These are phyloP conservation scores for Glaciozyma martinii DNA, from an alignment of 768 basidiomycete genomes.

Conservation along the genomic window DNA sequence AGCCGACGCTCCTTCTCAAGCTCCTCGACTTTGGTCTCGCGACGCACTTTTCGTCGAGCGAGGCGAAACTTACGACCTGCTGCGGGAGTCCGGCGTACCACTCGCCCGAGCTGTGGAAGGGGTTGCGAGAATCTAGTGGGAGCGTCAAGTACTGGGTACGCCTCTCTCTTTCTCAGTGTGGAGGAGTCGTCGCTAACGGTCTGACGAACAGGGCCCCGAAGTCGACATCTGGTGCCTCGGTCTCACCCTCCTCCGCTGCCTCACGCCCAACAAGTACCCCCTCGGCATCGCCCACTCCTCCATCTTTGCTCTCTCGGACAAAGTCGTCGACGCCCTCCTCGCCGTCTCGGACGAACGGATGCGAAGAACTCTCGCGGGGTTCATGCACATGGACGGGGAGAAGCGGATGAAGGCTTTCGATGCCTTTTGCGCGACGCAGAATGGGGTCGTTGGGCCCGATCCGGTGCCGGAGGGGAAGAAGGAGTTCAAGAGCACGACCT, in stretches of 20 bases:
- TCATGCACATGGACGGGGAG: constrained; percentile 40
- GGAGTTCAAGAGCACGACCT: constrained; percentile 42
- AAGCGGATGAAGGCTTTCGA: constrained; percentile 39
- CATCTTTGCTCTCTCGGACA: constrained; percentile 37
- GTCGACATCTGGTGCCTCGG: constrained; percentile 46
- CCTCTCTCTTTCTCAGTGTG: too few species aligned
- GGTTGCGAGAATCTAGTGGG: constrained; percentile 40
- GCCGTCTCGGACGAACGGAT: constrained; percentile 31
- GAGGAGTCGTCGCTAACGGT: neutral
- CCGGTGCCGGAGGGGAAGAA: neutral
- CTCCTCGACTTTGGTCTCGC: constrained; percentile 45
- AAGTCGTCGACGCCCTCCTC: constrained; percentile 39
- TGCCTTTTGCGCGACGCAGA: constrained; percentile 29
- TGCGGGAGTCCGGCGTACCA: constrained; percentile 40
- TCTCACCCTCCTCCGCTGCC: constrained; percentile 41
- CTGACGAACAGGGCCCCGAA: constrained; percentile 38
- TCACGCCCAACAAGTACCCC: constrained; percentile 41
- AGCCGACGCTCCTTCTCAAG: constrained; percentile 33
- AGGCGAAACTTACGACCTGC: constrained; percentile 44
- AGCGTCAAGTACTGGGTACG: constrained; percentile 41
- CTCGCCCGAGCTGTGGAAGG: constrained; percentile 42
- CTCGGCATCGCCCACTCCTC: constrained; percentile 41
- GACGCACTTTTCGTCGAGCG: constrained; percentile 41
- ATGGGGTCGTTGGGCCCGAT: neutral
- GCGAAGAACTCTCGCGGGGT: constrained; percentile 36